Evolutionary conservation across 2,329 filamentous ascomycete genomes (phyloP), one percentile per base, ranked within the genome.

Genomic region (Colletotrichum endophyticum): DNA sequence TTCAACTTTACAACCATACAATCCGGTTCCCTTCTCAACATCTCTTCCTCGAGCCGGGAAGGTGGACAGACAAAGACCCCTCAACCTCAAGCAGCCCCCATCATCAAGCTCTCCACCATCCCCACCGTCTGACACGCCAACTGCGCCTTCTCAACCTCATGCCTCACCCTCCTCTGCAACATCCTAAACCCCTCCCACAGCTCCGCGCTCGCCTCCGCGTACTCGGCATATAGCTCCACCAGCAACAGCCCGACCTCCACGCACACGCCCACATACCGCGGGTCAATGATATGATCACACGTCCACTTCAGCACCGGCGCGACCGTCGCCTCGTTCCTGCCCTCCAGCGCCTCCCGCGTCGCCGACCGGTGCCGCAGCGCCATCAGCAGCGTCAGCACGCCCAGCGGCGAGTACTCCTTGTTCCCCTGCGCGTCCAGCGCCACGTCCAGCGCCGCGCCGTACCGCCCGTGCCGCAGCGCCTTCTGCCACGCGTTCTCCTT

Each of bases 331-430:
- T 98, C 96, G 82, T 98, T 95, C 62, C 97, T 92, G 77, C 93
- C 92, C 81, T 94, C 91, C 62, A 99, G 91, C 6, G 97, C 95
- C 44, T 94, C 92, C 66, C 94, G 92, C 76, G 98, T 89, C 2
- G 96, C 96, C 76, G 94, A 95, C 76, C 96, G 94, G 85, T 99
- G 96, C 56, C 95, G 94, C 39, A 99, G 90, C 8, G 96, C 95
- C 15, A 94, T 94, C 25, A 99, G 89, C 32, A 98, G 88, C 0
- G 95, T 98, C 32, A 98, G 89, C 6, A 93, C 89, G 25, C 87
- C 90, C 66, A 94, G 87, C 30, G 77, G 77, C 27, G 91, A 89
- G 83, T 92, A 89, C 78, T 92, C 90, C 30, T 77, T 77, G 39
- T 53, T 53, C n/a, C 39, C 61, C 74, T 69, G 70, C 15, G 87